A percentile compares a stretch with the other conserved stretches of the same genome.
phyloP scores from a whole-genome alignment of 1,284 basidiomycete species.

The Ganoderma lingzhi region DNA sequence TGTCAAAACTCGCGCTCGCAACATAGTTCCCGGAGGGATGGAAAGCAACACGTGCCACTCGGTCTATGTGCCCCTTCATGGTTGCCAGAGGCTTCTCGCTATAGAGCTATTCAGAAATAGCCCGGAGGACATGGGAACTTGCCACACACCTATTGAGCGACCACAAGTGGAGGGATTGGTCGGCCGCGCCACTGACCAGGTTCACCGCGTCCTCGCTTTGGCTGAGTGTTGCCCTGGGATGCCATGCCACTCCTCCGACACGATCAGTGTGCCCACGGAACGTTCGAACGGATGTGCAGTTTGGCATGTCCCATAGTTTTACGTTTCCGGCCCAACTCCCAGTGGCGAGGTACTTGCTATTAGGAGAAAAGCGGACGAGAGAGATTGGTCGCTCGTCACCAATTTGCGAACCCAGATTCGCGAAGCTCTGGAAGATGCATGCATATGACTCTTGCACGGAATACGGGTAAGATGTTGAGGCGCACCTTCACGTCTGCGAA shows the following conservation, averaged over 20 bases:
- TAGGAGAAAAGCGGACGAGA: conserved; percentile 94
- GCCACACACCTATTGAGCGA: conserved; percentile 76
- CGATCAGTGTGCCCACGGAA: conserved; percentile 89
- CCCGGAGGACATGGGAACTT: background rate
- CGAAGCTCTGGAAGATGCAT: conserved; percentile 68
- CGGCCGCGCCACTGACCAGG: conserved; percentile 91
- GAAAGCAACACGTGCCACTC: conserved; percentile 94
- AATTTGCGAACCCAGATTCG: conserved; percentile 96
- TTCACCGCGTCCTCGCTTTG: conserved; percentile 79
- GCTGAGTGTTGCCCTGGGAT: conserved; percentile 90
- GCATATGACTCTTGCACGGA: background rate
- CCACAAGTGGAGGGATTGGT: conserved; percentile 90
- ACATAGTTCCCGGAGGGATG: conserved; percentile 95
- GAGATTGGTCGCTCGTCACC: conserved; percentile 96
- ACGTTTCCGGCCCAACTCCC: conserved; percentile 96
- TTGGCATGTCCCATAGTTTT: conserved; percentile 95
- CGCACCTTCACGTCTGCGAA: conserved; percentile 90
- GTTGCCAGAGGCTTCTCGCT: conserved; percentile 85
- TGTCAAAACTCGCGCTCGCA: conserved; percentile 96
- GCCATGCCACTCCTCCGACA: conserved; percentile 97
- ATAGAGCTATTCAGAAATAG: background rate
- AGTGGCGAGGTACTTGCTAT: conserved; percentile 88
- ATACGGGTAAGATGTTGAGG: conserved; percentile 11
- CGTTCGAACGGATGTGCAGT: conserved; percentile 79
- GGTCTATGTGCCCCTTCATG: conserved; percentile 88